Base-by-base conservation (phyloP, 2,329 filamentous ascomycete genomes). In the Myriosclerotinia duriaeana region DNA sequence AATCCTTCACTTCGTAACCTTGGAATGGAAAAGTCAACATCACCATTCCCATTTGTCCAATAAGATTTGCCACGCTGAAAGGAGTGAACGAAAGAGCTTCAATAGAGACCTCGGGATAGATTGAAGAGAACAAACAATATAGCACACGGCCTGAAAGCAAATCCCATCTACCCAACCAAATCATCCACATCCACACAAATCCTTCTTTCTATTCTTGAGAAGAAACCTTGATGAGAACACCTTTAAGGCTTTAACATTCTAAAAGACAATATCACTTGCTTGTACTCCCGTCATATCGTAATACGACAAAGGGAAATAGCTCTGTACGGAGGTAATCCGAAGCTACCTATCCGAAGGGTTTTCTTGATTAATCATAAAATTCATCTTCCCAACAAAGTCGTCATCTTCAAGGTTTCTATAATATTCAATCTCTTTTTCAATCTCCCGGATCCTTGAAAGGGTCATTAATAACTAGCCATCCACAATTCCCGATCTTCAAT, bases 1-100 rank as follows among this genome's bases (percentile, higher is more conserved):
- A 64, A 46, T 64, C 52, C 52, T 56, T 64, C 62, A 15, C 20
- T 46, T n/a, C n/a, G n/a, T n/a, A n/a, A n/a, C n/a, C n/a, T n/a
- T n/a, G n/a, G n/a, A n/a, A n/a, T n/a, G n/a, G n/a, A n/a, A n/a
- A n/a, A 36, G 17, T 48, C 26, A 11, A 48, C 36, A 22, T 36
- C 30, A 22, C 26, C 1, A 36, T 36, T 48, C 0, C 30, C 22
- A 48, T 48, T 36, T 20, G 56, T 46, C 56, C 30, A 59, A 59
- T 34, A 20, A 36, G 12, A 46, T 46, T 59, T 30, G 40, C 55
- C 40, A 59, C 55, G 40, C 55, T 36, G 55, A 59, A 44, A 46
- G 20, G 40, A 46, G n/a, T 36, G 30, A 59, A 36, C 26, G 30
- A 11, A 48, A 5, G 42, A n/a, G 53, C 30, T 54, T 54, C 20